Evolutionary conservation across 495 filamentous ascomycete species (phyloP).

Genomic region (Aspergillus coremiiformis): DNA sequence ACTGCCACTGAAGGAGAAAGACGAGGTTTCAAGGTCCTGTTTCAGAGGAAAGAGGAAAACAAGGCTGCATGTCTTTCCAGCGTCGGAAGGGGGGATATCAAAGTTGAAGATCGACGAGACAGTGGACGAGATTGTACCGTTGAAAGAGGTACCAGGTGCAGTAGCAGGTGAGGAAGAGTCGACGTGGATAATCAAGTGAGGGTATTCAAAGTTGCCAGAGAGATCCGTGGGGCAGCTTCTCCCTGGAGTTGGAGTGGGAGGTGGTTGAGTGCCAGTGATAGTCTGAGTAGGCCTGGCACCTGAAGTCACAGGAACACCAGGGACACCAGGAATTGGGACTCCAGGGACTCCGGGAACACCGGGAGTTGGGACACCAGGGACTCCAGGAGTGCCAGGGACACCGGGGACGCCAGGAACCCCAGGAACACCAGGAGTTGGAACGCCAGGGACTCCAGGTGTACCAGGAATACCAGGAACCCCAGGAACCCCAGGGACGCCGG

Average conservation of each 20-base stretch:
- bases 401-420: conserved; percentile 1
- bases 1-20: conserved; percentile 49
- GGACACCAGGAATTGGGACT: no score
- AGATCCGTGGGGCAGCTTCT: conserved; percentile 45
- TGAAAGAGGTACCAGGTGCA: conserved; percentile 46
- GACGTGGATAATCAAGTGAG: conserved; percentile 61
- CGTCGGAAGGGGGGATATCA: conserved; percentile 48
- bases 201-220: conserved; percentile 48
- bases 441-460: conserved; percentile 3
- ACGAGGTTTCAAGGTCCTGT: conserved; percentile 46
- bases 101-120: conserved; percentile 63
- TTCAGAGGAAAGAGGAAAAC: conserved; percentile 58
- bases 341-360: conserved; percentile 5
- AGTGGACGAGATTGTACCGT: conserved; percentile 46
- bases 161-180: conserved; percentile 47
- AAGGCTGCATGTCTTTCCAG: conserved; percentile 54
- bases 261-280: conserved; percentile 3
- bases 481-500: no score
- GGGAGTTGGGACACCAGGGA: conserved; percentile 1
- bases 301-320: conserved; percentile 7
- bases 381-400: conserved; percentile 5
- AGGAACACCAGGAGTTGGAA: neutral
- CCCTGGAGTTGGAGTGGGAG: conserved; percentile 12
- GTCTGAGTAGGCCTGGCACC: conserved; percentile 1
- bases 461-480: conserved; percentile 5